Evolutionary conservation across 495 filamentous ascomycete genomes (phyloP).

Genomic region (Xylaria cubensis): DNA sequence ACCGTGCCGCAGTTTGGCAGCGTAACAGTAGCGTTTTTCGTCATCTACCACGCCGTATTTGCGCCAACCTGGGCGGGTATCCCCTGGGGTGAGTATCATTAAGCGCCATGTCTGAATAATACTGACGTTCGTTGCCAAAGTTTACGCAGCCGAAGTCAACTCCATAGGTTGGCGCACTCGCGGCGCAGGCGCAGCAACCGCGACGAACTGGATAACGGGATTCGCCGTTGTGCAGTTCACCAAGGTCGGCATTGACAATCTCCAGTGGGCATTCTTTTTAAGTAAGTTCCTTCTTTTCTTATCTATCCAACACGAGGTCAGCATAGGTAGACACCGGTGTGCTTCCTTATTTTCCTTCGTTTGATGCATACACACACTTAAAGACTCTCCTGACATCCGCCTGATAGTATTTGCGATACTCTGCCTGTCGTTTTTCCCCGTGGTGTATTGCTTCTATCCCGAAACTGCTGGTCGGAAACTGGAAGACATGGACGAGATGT

Average conservation of each 20-base stretch:
- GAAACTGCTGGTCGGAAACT: slow-evolving; percentile 44
- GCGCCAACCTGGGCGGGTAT: slow-evolving; percentile 38
- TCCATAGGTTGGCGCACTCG: slow-evolving; percentile 45
- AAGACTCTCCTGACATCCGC: not conserved
- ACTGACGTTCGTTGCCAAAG: slow-evolving; percentile 2
- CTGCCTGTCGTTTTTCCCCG: slow-evolving; percentile 38
- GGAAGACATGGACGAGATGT: slow-evolving; percentile 48
- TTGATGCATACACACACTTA: not conserved
- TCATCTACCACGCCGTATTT: slow-evolving; percentile 44
- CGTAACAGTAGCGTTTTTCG: slow-evolving; percentile 42
- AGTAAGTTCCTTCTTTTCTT: slow-evolving; percentile 29
- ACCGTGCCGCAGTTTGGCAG: slow-evolving; percentile 33
- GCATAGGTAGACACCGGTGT: too few relatives aligned
- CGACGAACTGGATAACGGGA: slow-evolving; percentile 47
- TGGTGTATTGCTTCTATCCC: slow-evolving; percentile 43
- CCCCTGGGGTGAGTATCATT: slow-evolving; percentile 34
- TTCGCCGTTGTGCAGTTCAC: slow-evolving; percentile 48
- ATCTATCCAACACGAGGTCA: too few relatives aligned
- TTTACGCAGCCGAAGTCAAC: slow-evolving; percentile 46
- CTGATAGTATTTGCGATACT: slow-evolving; percentile 39
- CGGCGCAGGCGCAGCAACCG: slow-evolving; percentile 48
- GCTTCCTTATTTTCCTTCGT: not conserved
- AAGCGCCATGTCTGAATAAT: not conserved
- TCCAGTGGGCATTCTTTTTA: slow-evolving; percentile 43
- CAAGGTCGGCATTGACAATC: slow-evolving; percentile 40